Evolutionary conservation across 768 basidiomycete species (phyloP).

Genomic region (Hebeloma cylindrosporum): DNA sequence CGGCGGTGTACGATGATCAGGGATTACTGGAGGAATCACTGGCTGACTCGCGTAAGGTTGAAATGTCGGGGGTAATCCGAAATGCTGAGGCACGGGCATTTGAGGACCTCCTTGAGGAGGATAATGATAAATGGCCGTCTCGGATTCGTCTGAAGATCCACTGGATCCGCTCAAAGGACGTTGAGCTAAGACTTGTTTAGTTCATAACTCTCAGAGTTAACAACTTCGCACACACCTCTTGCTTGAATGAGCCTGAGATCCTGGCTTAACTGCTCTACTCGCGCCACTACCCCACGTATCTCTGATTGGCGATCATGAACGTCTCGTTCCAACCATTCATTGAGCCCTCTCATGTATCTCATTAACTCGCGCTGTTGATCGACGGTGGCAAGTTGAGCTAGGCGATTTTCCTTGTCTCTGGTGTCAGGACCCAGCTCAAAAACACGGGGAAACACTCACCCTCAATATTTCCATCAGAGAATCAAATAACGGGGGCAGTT

Average conservation of each 20-base stretch:
- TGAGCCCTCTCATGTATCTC: conserved; percentile 74
- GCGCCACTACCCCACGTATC: conserved; percentile 61
- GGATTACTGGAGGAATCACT: conserved; percentile 42
- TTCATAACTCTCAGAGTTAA: conserved; percentile 1
- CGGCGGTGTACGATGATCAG: conserved; percentile 20
- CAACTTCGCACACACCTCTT: conserved; percentile 25
- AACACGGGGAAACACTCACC: conserved; percentile 36
- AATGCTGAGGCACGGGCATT: conserved; percentile 14
- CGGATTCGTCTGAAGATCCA: conserved; percentile 9
- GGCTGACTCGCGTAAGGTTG: conserved; percentile 22
- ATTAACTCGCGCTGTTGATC: conserved; percentile 80
- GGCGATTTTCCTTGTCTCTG: conserved; percentile 63
- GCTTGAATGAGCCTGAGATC: conserved; percentile 39
- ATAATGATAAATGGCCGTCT: conserved; percentile 7
- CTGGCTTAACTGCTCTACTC: conserved; percentile 51
- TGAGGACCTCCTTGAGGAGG: conserved; percentile 16
- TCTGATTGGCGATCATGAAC: conserved; percentile 78
- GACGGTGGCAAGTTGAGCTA: conserved; percentile 70
- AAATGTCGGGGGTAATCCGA: conserved; percentile 20
- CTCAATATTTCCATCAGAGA: conserved; percentile 68
- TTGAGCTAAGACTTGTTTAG: conserved; percentile 3
- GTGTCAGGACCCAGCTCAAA: not conserved
- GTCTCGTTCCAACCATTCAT: conserved; percentile 79
- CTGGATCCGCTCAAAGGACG: conserved; percentile 13
- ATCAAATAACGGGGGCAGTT: conserved; percentile 62